Evolutionary conservation across 305 asterid genomes (phyloP).

Genomic region (Solanum chacoense): DNA sequence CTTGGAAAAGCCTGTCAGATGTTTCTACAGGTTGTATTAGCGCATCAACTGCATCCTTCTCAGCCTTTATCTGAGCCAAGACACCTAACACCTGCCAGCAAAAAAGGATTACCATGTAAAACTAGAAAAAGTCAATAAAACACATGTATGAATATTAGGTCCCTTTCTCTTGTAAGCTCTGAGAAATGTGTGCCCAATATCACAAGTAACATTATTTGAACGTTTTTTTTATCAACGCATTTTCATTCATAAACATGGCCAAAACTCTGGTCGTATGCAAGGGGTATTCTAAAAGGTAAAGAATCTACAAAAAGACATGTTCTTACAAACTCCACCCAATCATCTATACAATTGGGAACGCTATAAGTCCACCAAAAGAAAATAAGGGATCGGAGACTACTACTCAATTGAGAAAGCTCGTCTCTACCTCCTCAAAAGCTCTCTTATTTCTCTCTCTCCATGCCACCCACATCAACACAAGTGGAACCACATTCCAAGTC

Average conservation of each 20-base stretch:
- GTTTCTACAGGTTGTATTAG: slow-evolving; percentile 75
- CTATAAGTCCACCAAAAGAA: not conserved
- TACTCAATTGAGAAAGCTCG: not conserved
- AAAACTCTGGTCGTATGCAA: not conserved
- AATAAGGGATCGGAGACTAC: not conserved
- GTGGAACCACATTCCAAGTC: not conserved
- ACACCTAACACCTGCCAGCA: slow-evolving; percentile 67
- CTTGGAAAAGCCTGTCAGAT: slow-evolving; percentile 72
- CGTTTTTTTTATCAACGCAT: not conserved
- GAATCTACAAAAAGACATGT: not conserved
- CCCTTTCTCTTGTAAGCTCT: not conserved
- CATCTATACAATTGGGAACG: not conserved
- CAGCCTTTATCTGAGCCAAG: slow-evolving; percentile 80
- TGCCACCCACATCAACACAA: not conserved
- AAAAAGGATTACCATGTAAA: not conserved
- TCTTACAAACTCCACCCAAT: not conserved
- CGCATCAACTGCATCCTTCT: slow-evolving; percentile 70
- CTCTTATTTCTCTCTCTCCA: not conserved
- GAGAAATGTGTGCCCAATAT: not conserved
- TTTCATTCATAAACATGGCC: not conserved
- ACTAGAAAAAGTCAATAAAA: not conserved
- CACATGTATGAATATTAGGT: not conserved
- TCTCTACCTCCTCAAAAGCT: not conserved
- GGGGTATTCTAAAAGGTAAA: not conserved
- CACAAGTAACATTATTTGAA: not conserved